A percentile compares a stretch with the other conserved stretches of the same genome.
Evolutionary conservation across 495 filamentous ascomycete genomes (phyloP).

Genomic region (Aspergillus baeticus): DNA sequence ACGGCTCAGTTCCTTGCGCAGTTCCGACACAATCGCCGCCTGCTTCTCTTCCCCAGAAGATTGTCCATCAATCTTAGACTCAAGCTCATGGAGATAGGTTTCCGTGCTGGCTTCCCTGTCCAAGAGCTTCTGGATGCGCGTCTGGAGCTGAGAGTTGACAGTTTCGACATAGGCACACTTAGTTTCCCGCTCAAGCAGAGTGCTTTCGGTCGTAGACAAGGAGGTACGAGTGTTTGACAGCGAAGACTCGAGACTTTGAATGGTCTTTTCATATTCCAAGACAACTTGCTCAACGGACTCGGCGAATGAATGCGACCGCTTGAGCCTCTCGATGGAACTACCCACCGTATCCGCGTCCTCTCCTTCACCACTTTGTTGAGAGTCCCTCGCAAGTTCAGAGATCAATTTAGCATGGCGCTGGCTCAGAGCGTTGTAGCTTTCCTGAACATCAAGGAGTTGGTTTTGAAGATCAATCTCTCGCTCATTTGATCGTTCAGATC

Average conservation of each 20-base stretch:
- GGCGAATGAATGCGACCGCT: constrained; percentile 91
- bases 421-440: constrained; percentile 89
- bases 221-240: constrained; percentile 86
- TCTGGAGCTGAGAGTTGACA: constrained; percentile 83
- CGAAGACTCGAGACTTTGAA: constrained; percentile 88
- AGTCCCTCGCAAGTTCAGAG: constrained; percentile 85
- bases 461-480: constrained; percentile 90
- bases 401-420: constrained; percentile 93
- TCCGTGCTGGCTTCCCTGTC: constrained; percentile 90
- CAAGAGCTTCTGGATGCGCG: constrained; percentile 81
- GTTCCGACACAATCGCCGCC: constrained; percentile 74
- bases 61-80: constrained; percentile 83
- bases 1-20: constrained; percentile 89
- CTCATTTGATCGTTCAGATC: constrained; percentile 75
- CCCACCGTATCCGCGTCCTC: constrained; percentile 62
- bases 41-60: constrained; percentile 93
- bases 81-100: constrained; percentile 86
- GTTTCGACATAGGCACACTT: constrained; percentile 91
- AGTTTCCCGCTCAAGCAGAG: constrained; percentile 86
- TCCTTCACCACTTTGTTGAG: constrained; percentile 58
- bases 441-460: constrained; percentile 86
- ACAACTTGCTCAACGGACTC: constrained; percentile 95
- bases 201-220: constrained; percentile 79
- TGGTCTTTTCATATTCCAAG: constrained; percentile 97
- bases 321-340: constrained; percentile 81